These are phyloP conservation scores for Polyplosphaeria fusca DNA, from an alignment of 495 filamentous ascomycete genomes.

Conservation along the genomic window DNA sequence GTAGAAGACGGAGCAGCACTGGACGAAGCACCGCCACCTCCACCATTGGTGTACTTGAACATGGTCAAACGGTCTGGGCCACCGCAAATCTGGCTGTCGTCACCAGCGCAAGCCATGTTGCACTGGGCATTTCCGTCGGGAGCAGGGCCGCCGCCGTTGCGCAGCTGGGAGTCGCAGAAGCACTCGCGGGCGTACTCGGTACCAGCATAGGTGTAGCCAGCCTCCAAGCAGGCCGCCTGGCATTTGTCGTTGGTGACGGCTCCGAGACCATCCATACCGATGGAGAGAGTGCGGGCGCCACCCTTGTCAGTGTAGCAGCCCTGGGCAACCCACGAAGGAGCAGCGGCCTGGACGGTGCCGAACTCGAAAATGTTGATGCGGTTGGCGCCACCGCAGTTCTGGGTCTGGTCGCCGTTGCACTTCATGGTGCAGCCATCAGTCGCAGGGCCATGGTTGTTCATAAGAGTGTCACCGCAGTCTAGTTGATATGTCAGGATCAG, in stretches of 20 bases:
- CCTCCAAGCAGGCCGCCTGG: background rate
- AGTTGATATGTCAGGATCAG: background rate
- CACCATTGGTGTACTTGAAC: conserved; percentile 42
- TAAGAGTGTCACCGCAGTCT: conserved; percentile 54
- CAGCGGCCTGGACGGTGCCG: conserved; percentile 24
- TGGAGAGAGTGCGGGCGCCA: conserved; percentile 38
- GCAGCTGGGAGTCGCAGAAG: conserved; percentile 28
- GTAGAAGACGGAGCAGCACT: conserved; percentile 26
- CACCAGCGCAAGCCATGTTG: conserved; percentile 27
- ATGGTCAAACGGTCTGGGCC: conserved; percentile 36
- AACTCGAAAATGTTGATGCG: conserved; percentile 53
- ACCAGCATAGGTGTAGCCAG: conserved; percentile 24
- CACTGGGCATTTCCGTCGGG: conserved; percentile 9
- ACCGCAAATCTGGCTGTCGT: conserved; percentile 33
- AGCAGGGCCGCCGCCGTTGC: background rate
- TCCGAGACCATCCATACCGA: conserved; percentile 7
- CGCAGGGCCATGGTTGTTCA: conserved; percentile 44
- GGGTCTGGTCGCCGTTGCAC: conserved; percentile 54
- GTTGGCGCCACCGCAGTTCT: conserved; percentile 55
- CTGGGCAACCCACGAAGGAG: conserved; percentile 31
- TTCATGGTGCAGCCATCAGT: conserved; percentile 6
- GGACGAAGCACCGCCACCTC: too few relatives aligned
- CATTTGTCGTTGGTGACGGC: conserved; percentile 17
- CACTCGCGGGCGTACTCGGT: conserved; percentile 43
- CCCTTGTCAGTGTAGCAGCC: conserved; percentile 41